phyloP scores from a whole-genome alignment of 352 stramenopile species.

The Phytophthora niederhauseri region DNA sequence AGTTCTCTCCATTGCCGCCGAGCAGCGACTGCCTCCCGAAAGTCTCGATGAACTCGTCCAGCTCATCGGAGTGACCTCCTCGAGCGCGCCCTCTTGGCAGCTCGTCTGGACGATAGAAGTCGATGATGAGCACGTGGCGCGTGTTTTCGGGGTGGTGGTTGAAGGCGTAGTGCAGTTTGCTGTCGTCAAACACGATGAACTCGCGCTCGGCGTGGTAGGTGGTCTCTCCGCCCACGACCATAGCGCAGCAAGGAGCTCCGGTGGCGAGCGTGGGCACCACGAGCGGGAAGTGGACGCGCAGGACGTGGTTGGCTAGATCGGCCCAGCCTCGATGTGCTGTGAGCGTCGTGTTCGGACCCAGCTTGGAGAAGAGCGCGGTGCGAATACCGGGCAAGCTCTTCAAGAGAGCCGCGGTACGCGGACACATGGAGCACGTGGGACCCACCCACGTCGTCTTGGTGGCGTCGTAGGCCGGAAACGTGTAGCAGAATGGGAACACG shows the following conservation, averaged over 20 bases:
- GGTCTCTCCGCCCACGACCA: constrained; percentile 79
- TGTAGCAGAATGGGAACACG: constrained; percentile 93
- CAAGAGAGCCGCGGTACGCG: constrained; percentile 78
- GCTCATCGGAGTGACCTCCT: constrained; percentile 86
- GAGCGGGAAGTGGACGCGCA: constrained; percentile 82
- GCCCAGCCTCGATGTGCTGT: constrained; percentile 84
- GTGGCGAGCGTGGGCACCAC: constrained; percentile 63
- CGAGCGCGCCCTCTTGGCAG: constrained; percentile 80
- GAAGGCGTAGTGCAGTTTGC: constrained; percentile 90
- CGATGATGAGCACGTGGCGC: constrained; percentile 86
- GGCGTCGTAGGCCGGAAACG: constrained; percentile 87
- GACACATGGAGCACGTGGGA: constrained; percentile 76
- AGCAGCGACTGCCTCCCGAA: constrained; percentile 69
- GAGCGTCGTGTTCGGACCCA: constrained; percentile 80
- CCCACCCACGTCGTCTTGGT: constrained; percentile 86
- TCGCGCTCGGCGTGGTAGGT: constrained; percentile 73
- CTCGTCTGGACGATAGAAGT: constrained; percentile 85
- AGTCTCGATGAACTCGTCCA: constrained; percentile 90
- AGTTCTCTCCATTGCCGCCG: constrained; percentile 13
- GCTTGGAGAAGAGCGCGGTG: constrained; percentile 91
- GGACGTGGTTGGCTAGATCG: constrained; percentile 90
- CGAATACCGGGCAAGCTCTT: constrained; percentile 67
- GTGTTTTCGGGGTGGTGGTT: constrained; percentile 75
- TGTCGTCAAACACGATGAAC: constrained; percentile 92
- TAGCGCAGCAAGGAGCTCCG: constrained; percentile 68